phyloP scores from a whole-genome alignment of 176 grass and related monocot genomes.

The Melocanna baccifera region DNA sequence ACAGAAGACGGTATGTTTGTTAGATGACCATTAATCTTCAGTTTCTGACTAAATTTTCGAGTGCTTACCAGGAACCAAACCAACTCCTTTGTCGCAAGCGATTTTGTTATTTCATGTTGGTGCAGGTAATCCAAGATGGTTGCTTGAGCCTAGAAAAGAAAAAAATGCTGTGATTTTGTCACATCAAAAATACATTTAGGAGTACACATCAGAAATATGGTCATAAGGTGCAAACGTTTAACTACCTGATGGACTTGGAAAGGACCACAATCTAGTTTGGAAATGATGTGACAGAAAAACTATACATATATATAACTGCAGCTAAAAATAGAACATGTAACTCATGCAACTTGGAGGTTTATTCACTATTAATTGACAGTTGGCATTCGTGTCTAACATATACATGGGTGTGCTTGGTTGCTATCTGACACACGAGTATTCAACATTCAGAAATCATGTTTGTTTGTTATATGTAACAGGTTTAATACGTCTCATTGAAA shows the following conservation, averaged over 20 bases:
- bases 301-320: neutral
- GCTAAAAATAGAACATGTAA: neutral
- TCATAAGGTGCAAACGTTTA: neutral
- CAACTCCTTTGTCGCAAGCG: conserved; percentile 79
- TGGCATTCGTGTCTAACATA: neutral
- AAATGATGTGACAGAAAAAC: neutral
- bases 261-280: neutral
- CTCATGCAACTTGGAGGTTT: neutral
- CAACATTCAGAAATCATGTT: neutral
- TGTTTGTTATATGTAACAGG: neutral
- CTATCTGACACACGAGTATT: neutral
- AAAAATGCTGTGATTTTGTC: conserved; percentile 1
- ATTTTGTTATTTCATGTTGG: conserved; percentile 76
- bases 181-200: neutral
- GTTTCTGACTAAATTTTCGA: neutral
- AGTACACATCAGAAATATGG: neutral
- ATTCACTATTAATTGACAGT: conserved; percentile 15
- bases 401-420: neutral
- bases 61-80: conserved; percentile 93
- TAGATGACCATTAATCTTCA: neutral
- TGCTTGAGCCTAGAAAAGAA: conserved; percentile 70
- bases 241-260: neutral
- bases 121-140: conserved; percentile 68
- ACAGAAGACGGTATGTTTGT: conserved; percentile 5
- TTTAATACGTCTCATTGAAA: neutral